Percentiles rank a stretch among this genome's conserved stretches.
phyloP scores from a whole-genome alignment of 805 yeast genomes.

The Metschnikowia borealis region DNA sequence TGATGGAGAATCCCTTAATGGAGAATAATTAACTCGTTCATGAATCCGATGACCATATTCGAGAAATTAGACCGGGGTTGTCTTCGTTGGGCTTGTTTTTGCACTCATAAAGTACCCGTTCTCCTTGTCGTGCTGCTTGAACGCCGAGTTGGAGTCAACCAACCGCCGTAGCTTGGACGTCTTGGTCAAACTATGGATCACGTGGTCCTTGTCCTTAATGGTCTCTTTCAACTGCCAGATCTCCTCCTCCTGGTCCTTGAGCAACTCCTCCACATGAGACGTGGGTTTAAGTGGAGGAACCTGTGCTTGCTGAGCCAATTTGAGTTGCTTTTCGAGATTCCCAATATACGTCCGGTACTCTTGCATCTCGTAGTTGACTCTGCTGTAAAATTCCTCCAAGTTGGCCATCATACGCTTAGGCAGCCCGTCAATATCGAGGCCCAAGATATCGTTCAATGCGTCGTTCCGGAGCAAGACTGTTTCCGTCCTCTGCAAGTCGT shows the following conservation, averaged over 20 bases:
- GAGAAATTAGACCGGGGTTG: background rate
- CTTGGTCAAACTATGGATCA: slow-evolving; percentile 69
- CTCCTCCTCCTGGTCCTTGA: slow-evolving; percentile 65
- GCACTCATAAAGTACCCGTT: background rate
- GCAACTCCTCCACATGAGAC: slow-evolving; percentile 24
- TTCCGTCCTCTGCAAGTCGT: slow-evolving; percentile 56
- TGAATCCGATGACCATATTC: background rate
- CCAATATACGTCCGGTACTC: slow-evolving; percentile 57
- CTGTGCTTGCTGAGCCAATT: slow-evolving; percentile 22
- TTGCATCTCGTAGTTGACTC: slow-evolving; percentile 49
- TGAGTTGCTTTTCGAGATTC: slow-evolving; percentile 55
- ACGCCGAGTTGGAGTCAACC: slow-evolving; percentile 30
- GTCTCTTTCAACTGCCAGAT: slow-evolving; percentile 59
- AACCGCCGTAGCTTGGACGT: slow-evolving; percentile 55
- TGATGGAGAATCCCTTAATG: too few species aligned
- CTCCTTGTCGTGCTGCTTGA: background rate
- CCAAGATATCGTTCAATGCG: slow-evolving; percentile 54
- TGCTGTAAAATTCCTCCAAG: slow-evolving; percentile 46
- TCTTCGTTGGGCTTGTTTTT: background rate
- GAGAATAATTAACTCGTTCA: too few species aligned
- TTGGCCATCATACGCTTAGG: slow-evolving; percentile 44
- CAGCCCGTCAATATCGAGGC: slow-evolving; percentile 31
- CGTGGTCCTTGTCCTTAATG: slow-evolving; percentile 69
- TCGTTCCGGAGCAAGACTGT: slow-evolving; percentile 56
- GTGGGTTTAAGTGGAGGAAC: background rate